phyloP scores from a whole-genome alignment of 306 rosid species.

The Vicia sativa region DNA sequence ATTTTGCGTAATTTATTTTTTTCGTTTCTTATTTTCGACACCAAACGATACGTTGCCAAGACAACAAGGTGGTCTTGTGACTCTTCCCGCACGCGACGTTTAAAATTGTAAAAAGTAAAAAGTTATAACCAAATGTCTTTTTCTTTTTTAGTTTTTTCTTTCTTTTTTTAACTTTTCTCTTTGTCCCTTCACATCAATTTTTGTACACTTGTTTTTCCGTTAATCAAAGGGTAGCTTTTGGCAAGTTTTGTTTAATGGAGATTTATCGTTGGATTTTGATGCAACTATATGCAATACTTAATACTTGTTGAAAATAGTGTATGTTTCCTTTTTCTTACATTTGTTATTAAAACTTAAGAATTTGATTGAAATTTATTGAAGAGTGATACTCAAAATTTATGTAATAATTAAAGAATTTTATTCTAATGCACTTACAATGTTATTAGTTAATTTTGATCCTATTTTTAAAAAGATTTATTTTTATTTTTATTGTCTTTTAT shows the following conservation, averaged over 20 bases:
- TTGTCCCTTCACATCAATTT: constrained; percentile 13
- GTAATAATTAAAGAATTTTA: too few species aligned
- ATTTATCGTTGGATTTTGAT: too few species aligned
- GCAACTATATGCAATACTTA: too few species aligned
- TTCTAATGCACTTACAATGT: too few species aligned
- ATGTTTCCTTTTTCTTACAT: too few species aligned
- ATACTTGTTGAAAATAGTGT: too few species aligned
- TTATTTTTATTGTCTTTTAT: too few species aligned
- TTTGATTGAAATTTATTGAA: too few species aligned
- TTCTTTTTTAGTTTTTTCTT: background rate
- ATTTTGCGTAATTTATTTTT: background rate
- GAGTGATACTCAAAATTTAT: too few species aligned
- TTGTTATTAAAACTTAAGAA: too few species aligned
- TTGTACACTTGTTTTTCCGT: constrained; percentile 3
- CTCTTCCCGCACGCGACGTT: constrained; percentile 63
- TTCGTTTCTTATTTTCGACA: background rate
- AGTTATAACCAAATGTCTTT: background rate
- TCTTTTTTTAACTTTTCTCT: background rate
- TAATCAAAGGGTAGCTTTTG: constrained; percentile 17
- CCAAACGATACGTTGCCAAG: constrained; percentile 38
- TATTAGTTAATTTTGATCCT: too few species aligned
- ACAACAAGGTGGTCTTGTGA: constrained; percentile 47
- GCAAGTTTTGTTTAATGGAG: background rate
- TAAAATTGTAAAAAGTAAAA: constrained; percentile 24
- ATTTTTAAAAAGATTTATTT: too few species aligned